Base-by-base conservation (phyloP, 2,329 filamentous ascomycete genomes). In the Beauveria sp. region DNA sequence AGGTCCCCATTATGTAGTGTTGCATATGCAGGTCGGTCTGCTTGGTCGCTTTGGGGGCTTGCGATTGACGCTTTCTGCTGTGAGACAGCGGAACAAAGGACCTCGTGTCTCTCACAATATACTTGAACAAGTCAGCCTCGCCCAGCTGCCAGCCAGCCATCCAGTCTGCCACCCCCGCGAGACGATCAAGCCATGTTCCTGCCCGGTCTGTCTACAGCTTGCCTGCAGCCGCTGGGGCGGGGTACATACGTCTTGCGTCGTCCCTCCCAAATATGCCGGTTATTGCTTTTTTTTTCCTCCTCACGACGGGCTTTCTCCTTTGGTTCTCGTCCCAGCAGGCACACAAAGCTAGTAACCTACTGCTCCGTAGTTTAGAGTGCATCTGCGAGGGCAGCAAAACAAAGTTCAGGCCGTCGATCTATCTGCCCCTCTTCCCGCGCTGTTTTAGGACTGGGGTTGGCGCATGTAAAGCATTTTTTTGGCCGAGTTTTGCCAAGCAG, bases 221-320 rank as follows among this genome's bases (percentile, higher is more conserved):
- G 54, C 53, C 28, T 55, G 54, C 54, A 57, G 54, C 54, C 54
- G 54, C 54, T 46, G 43, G 22, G 43, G 54, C 43, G 43, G 54
- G 54, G 54, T 40, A 43, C 31, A 34, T 26, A 43, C 31, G 50
- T 26, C n/a, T 24, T 38, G 28, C 34, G 51, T 38, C 51, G 10
- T 31, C 9, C 14, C 4, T 34, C 26, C 14, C 43, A 26, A 26
- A n/a, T 26, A 14, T 38, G 2, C 43, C 28, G 24, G 26, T 34
- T 34, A 20, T 57, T 57, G 43, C 54, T 9, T 57, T 49, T 40
- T 40, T 57, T 20, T 1, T 9, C 4, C 7, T 38, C 12, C 3
- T 14, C 18, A 43, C 34, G 42, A 9, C 31, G 26, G 7, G 5
- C 10, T 22, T 10, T 31, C 28, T 31, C 18, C 31, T 26, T 18